Evolutionary conservation across 768 basidiomycete species (phyloP), one percentile per base, ranked within the genome.

Genomic region (Amanita jacksonii): DNA sequence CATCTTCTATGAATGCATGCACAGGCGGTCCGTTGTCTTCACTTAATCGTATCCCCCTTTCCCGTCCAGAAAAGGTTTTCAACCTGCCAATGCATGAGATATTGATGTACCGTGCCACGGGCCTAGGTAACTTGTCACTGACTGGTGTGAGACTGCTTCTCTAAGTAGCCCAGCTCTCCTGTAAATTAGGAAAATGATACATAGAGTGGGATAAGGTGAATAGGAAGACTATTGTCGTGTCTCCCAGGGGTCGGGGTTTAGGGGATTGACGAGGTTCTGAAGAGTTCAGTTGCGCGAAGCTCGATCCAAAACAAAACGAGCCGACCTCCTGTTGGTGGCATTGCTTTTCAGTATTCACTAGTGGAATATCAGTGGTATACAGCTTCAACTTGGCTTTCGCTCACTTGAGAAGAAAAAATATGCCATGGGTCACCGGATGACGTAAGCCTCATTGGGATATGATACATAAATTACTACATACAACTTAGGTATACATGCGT

Each of bases 1-100:
- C 76, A 46, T 77, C 75, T 28, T 68, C 71, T 38, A 85, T 51
- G 49, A 84, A 84, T 43, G 79, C 77, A 12, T 66, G 64, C n/a
- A 80, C 72, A n/a, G 81, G 69, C 9, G 82, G 82, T 0, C 80
- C 79, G 42, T 84, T 80, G 50, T 85, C 83, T 53, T 75, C 69
- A 37, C 80, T 82, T 16, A 85, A 67, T 7, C 82, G 72, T 43
- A 85, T 81, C 5, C 58, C 66, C 2, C 82, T 82, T 47, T 79
- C 76, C 12, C 60, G 54, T 12, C 62, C 59, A 2, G 68, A 65
- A 58, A 80, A 72, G 5, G 73, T 74, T 51, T 76, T 76, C 42
- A 85, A 58, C 51, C 82, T 85, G 8, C 10, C 24, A 38, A 8
- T 30, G 16, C 18, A 20, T n/a, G 28, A 23, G 19, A 9, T 20